Percentiles rank a stretch among this genome's conserved stretches.
Evolutionary conservation across 2,329 filamentous ascomycete species (phyloP).

Genomic region (Colletotrichum chrysophilum): DNA sequence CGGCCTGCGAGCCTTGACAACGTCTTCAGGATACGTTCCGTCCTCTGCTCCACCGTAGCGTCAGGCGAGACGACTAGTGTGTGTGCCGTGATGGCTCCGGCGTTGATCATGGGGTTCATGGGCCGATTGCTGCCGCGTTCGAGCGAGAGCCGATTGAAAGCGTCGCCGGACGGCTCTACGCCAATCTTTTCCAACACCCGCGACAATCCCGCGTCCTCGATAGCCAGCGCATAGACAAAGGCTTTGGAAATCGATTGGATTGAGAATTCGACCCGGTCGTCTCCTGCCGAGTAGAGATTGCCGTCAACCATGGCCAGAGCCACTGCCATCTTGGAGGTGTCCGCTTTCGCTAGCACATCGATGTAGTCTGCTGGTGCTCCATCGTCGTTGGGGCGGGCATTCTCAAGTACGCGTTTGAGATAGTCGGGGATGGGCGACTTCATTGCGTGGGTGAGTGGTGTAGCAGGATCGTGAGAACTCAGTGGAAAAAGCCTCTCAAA

Average conservation of each 20-base stretch:
- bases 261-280: slow-evolving; percentile 43
- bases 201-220: slow-evolving; percentile 39
- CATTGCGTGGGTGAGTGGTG: slow-evolving; percentile 23
- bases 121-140: slow-evolving; percentile 34
- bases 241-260: slow-evolving; percentile 47
- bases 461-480: background rate
- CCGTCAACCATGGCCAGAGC: slow-evolving; percentile 45
- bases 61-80: slow-evolving; percentile 32
- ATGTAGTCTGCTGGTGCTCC: slow-evolving; percentile 41
- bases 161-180: slow-evolving; percentile 43
- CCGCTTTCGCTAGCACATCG: slow-evolving; percentile 40
- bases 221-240: slow-evolving; percentile 44
- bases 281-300: slow-evolving; percentile 41
- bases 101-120: slow-evolving; percentile 42
- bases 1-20: slow-evolving; percentile 40
- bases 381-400: slow-evolving; percentile 31
- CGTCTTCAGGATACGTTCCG: slow-evolving; percentile 37
- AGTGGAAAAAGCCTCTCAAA: background rate
- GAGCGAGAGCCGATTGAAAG: slow-evolving; percentile 39
- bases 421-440: slow-evolving; percentile 40
- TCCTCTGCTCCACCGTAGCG: slow-evolving; percentile 38
- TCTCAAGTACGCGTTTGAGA: slow-evolving; percentile 34
- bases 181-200: slow-evolving; percentile 42
- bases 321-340: slow-evolving; percentile 42
- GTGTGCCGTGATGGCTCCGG: slow-evolving; percentile 37